phyloP scores from a whole-genome alignment of 257 asterid genomes.

The Ilex asprella region DNA sequence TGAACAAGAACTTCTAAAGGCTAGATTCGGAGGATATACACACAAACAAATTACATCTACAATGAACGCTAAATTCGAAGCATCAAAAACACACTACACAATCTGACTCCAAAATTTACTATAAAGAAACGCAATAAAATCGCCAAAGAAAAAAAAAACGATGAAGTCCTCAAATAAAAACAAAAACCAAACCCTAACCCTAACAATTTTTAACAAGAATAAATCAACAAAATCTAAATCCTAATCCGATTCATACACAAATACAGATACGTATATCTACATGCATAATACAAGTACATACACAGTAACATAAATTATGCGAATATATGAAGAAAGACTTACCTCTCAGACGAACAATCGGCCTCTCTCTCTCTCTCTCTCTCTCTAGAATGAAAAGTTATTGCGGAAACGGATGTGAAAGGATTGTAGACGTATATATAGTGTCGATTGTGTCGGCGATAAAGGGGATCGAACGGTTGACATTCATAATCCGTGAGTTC shows the following conservation, averaged over 20 bases:
- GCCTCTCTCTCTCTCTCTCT: background rate
- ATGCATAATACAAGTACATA: no score
- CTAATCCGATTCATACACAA: background rate
- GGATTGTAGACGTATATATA: conserved; percentile 14
- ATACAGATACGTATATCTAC: background rate
- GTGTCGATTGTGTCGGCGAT: conserved; percentile 3
- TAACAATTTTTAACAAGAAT: no score
- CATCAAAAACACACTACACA: no score
- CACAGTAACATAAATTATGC: no score
- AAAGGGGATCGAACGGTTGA: conserved; percentile 39
- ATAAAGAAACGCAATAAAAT: no score
- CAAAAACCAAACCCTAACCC: no score
- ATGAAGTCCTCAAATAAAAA: no score
- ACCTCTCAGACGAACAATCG: conserved; percentile 13
- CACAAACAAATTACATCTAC: no score
- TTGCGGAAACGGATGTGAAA: background rate
- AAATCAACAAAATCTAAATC: background rate
- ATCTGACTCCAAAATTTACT: no score
- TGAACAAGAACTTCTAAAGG: no score
- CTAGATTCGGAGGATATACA: no score
- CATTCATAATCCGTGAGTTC: conserved; percentile 31
- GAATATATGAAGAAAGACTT: background rate
- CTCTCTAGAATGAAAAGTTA: background rate
- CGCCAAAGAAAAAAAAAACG: no score
- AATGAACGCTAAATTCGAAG: background rate